A percentile compares a stretch with the other conserved stretches of the same genome.
phyloP scores from a whole-genome alignment of 2,329 filamentous ascomycete species.

The Aspergillus eucalypticola region DNA sequence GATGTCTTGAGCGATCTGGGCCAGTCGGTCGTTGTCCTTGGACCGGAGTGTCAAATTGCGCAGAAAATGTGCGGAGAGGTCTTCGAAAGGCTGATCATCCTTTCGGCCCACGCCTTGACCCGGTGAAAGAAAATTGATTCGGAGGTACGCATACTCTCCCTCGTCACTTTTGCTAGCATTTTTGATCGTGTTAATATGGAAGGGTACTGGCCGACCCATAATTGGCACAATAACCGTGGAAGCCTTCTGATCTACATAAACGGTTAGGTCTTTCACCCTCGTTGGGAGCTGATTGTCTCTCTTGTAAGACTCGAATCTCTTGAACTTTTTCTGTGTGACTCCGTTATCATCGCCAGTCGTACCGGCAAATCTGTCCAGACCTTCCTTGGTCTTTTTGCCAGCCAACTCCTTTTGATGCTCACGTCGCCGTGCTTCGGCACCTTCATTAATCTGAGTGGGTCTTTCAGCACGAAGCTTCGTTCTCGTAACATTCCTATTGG shows the following conservation, averaged over 20 bases:
- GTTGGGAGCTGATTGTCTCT: constrained; percentile 89
- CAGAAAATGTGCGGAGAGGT: constrained; percentile 92
- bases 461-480: constrained; percentile 90
- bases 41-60: constrained; percentile 94
- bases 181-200: constrained; percentile 98
- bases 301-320: constrained; percentile 98
- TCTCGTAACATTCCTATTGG: constrained; percentile 92
- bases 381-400: constrained; percentile 84
- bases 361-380: constrained; percentile 80
- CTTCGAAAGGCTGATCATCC: constrained; percentile 97
- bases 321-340: constrained; percentile 95
- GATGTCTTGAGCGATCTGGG: constrained; percentile 88
- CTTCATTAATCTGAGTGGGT: constrained; percentile 83
- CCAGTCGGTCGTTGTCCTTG: constrained; percentile 81
- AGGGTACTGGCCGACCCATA: constrained; percentile 95
- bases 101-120: constrained; percentile 96
- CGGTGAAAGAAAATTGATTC: constrained; percentile 96
- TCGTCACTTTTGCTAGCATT: constrained; percentile 98
- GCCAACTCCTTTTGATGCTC: constrained; percentile 92
- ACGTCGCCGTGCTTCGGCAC: constrained; percentile 80
- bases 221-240: constrained; percentile 89
- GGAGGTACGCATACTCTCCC: constrained; percentile 86
- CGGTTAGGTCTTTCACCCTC: constrained; percentile 79
- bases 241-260: constrained; percentile 89
- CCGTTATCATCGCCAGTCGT: constrained; percentile 83